phyloP scores from a whole-genome alignment of 2,329 filamentous ascomycete species.

The Penicillium janthinellum region DNA sequence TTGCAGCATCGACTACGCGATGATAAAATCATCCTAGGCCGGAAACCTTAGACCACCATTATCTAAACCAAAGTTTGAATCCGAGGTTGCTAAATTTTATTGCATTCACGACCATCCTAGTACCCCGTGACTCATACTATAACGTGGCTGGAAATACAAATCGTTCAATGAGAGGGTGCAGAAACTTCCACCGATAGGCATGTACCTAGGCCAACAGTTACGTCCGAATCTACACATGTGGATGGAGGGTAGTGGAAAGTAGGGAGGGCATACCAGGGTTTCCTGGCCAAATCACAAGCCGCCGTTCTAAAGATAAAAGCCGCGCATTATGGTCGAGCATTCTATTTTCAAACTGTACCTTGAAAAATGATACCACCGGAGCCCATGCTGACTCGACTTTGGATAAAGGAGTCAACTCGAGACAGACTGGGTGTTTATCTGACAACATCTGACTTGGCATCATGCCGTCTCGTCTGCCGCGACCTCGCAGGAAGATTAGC shows the following conservation, averaged over 20 bases:
- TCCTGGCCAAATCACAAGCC: not conserved
- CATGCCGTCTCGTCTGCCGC: slow-evolving; percentile 41
- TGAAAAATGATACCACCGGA: slow-evolving; percentile 7
- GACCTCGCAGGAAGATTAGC: slow-evolving; percentile 37
- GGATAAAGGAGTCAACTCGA: slow-evolving; percentile 40
- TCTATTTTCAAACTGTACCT: not conserved
- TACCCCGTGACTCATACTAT: not conserved
- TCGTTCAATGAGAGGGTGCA: not conserved
- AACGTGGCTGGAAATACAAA: not conserved
- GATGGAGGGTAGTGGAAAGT: not conserved
- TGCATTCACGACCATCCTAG: not conserved
- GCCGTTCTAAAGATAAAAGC: not conserved
- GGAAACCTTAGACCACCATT: no score
- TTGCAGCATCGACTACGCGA: no score
- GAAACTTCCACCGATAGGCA: not conserved
- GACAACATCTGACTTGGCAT: slow-evolving; percentile 35
- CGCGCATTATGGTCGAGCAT: not conserved
- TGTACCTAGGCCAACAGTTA: not conserved
- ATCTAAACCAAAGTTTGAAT: no score
- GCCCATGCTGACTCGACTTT: slow-evolving; percentile 37
- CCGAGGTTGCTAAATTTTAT: not conserved
- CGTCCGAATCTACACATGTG: not conserved
- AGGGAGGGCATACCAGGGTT: not conserved
- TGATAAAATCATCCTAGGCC: no score
- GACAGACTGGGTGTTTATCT: slow-evolving; percentile 37